A percentile compares a stretch with the other conserved stretches of the same genome.
Evolutionary conservation across 1,284 basidiomycete species (phyloP).

Genomic region (Heterobasidion annosum): DNA sequence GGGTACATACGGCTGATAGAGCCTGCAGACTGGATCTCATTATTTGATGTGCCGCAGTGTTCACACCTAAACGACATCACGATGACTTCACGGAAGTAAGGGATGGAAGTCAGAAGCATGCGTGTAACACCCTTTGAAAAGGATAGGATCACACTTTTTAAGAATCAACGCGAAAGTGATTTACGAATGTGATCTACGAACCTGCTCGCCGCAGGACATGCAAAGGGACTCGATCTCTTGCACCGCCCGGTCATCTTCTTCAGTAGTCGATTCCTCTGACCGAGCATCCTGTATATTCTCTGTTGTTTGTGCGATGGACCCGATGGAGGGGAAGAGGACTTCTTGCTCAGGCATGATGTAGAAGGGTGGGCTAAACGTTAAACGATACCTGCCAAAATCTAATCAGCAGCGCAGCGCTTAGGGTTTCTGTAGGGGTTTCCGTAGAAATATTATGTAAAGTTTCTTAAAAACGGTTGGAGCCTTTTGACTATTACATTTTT

Average conservation of each 20-base stretch:
- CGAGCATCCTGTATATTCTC: conserved; percentile 19
- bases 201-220: conserved; percentile 90
- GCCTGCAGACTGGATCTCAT: conserved; percentile 92
- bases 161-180: conserved; percentile 1
- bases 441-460: too few species aligned
- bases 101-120: conserved; percentile 90
- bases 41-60: conserved; percentile 86
- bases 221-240: conserved; percentile 89
- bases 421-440: too few species aligned
- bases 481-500: too few species aligned
- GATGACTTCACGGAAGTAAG: conserved; percentile 94
- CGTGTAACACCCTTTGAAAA: conserved; percentile 74
- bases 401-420: too few species aligned
- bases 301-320: conserved; percentile 32
- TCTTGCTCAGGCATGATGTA: conserved; percentile 19
- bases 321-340: conserved; percentile 39
- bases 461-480: too few species aligned
- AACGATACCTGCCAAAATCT: too few species aligned
- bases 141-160: conserved; percentile 12
- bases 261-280: conserved; percentile 20
- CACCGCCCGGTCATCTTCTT: conserved; percentile 56
- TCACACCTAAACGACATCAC: conserved; percentile 96
- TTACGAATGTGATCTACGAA: conserved; percentile 23
- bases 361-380: neutral
- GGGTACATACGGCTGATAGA: conserved; percentile 68